Evolutionary conservation across 2,329 filamentous ascomycete species (phyloP).

Genomic region (Ilyonectria sp.): DNA sequence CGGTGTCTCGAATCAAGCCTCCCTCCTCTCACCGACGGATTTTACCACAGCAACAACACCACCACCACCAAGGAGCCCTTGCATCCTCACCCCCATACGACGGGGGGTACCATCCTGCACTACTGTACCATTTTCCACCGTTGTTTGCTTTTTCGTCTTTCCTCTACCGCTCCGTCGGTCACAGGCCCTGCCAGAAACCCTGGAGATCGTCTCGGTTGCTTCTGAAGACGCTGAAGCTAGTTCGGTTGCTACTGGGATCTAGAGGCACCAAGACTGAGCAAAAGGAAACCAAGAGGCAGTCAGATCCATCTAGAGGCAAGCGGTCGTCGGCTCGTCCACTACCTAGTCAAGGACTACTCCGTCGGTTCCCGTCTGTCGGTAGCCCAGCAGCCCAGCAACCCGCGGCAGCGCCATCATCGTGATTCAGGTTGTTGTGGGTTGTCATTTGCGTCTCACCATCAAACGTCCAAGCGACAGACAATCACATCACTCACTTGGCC

Average conservation of each 20-base stretch:
- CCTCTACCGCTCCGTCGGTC: constrained; percentile 29
- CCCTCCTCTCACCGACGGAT: not conserved
- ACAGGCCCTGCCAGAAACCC: constrained; percentile 19
- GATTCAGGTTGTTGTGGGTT: not conserved
- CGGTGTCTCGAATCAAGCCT: constrained; percentile 1
- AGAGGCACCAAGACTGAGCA: constrained; percentile 5
- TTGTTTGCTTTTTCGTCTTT: constrained; percentile 31
- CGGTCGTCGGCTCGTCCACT: constrained; percentile 1
- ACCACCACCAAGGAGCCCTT: not conserved
- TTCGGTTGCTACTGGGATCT: constrained; percentile 11
- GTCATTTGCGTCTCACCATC: not conserved
- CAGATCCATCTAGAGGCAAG: not conserved
- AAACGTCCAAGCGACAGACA: not conserved
- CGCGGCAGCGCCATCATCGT: not conserved
- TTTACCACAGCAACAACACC: not conserved
- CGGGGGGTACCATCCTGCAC: not conserved
- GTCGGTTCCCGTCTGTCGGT: constrained; percentile 27
- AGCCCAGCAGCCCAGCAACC: not conserved
- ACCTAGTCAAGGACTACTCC: constrained; percentile 3
- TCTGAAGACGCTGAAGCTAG: constrained; percentile 20
- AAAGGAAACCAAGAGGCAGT: constrained; percentile 1
- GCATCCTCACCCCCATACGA: constrained; percentile 8
- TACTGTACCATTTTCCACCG: not conserved
- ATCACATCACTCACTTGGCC: constrained; percentile 5
- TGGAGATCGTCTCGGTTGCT: constrained; percentile 25